Evolutionary conservation across 352 stramenopile genomes (phyloP).

Genomic region (Peronosclerospora sorghi): DNA sequence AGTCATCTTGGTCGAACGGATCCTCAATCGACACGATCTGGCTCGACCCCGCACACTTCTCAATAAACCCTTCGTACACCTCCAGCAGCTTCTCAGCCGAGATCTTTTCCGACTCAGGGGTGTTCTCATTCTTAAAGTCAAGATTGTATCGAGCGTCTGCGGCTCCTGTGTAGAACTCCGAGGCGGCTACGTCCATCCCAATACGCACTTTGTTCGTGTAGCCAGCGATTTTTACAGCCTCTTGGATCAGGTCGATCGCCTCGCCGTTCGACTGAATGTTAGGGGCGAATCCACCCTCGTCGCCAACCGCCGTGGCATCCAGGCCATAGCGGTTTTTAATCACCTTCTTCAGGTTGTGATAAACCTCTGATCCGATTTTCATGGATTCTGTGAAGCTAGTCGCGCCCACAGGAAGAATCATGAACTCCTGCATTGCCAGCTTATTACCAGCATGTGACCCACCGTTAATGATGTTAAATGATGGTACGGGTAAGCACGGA

Average conservation of each 20-base stretch:
- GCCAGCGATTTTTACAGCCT: slow-evolving; percentile 92
- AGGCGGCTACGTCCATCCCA: slow-evolving; percentile 96
- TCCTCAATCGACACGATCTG: slow-evolving; percentile 99
- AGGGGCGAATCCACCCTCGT: slow-evolving; percentile 98
- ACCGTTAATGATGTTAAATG: slow-evolving; percentile 99
- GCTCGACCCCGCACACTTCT: slow-evolving; percentile 84
- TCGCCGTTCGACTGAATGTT: slow-evolving; percentile 95
- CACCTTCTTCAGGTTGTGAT: slow-evolving; percentile 98
- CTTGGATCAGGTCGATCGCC: slow-evolving; percentile 95
- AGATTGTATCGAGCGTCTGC: slow-evolving; percentile 96
- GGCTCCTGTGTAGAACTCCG: slow-evolving; percentile 93
- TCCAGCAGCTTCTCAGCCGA: slow-evolving; percentile 91
- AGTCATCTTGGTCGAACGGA: slow-evolving; percentile 98
- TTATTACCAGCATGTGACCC: slow-evolving; percentile 97
- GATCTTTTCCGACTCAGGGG: slow-evolving; percentile 82
- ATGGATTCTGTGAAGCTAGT: slow-evolving; percentile 91
- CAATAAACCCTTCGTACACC: slow-evolving; percentile 91
- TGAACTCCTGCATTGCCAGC: slow-evolving; percentile 99
- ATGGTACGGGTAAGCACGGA: slow-evolving; percentile 92
- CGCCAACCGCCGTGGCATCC: slow-evolving; percentile 97
- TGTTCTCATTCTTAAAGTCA: slow-evolving; percentile 95
- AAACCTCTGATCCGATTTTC: slow-evolving; percentile 97
- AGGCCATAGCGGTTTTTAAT: slow-evolving; percentile 98
- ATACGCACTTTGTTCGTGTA: slow-evolving; percentile 95
- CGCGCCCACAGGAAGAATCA: slow-evolving; percentile 93